phyloP scores from a whole-genome alignment of 305 asterid species.

The Petunia hybrid region DNA sequence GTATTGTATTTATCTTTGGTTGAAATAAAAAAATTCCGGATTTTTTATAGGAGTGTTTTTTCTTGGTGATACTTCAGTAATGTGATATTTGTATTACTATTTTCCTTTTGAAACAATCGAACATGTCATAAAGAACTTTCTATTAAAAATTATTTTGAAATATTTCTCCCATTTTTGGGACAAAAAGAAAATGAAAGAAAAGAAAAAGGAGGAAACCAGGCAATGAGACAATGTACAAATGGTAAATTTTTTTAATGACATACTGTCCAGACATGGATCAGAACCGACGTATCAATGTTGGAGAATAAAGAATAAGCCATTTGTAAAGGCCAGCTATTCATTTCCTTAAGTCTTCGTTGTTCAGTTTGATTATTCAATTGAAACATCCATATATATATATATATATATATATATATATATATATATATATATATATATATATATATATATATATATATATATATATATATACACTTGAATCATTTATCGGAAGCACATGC shows the following conservation, averaged over 20 bases:
- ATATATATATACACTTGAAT: neutral
- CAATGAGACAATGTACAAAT: neutral
- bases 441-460: neutral
- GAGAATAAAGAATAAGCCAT: conserved; percentile 4
- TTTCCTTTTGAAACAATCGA: neutral
- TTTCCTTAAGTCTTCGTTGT: conserved; percentile 21
- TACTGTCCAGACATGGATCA: conserved; percentile 7
- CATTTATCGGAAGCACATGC: neutral
- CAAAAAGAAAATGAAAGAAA: neutral
- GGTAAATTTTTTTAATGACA: neutral
- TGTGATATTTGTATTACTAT: neutral
- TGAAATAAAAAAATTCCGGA: neutral
- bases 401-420: neutral
- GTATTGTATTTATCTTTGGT: neutral
- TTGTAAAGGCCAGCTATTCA: conserved; percentile 1
- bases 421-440: neutral
- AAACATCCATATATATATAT: neutral
- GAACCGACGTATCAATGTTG: conserved; percentile 24
- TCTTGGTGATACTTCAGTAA: neutral
- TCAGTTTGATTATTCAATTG: neutral
- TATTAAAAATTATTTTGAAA: neutral
- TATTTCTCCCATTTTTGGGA: neutral
- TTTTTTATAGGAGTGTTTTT: neutral
- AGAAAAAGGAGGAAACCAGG: neutral
- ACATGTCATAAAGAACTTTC: neutral